Conservation (phyloP, 2,329 filamentous ascomycete species). For the Colletotrichum cereale region DNA sequence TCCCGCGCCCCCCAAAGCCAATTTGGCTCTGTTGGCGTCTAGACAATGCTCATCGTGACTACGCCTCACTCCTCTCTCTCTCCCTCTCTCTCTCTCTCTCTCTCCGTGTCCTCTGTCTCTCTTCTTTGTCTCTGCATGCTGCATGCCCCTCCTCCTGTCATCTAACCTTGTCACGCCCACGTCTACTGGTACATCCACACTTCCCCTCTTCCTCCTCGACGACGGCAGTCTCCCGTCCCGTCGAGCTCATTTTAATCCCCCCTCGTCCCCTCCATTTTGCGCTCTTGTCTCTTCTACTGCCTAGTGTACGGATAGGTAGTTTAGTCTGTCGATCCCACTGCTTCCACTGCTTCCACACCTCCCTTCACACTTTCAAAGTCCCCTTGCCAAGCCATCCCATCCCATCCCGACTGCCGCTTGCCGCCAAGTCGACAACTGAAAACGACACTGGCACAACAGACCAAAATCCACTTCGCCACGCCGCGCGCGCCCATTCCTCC, state of each 20-base stretch:
- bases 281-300: not conserved
- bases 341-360: slow-evolving; percentile 19
- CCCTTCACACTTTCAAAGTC: not conserved
- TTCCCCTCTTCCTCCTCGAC: not conserved
- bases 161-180: slow-evolving; percentile 10
- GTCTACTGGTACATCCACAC: too few relatives aligned
- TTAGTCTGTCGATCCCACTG: slow-evolving; percentile 30
- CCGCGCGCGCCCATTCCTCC: not conserved
- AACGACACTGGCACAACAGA: not conserved
- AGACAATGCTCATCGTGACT: slow-evolving; percentile 31
- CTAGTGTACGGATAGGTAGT: not conserved
- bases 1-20: slow-evolving; percentile 4
- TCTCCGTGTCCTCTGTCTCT: not conserved
- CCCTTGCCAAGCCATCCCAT: slow-evolving; percentile 25
- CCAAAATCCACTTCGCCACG: slow-evolving; percentile 7
- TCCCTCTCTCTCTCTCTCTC: not conserved
- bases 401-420: slow-evolving; percentile 18
- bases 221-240: not conserved
- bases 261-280: slow-evolving; percentile 15
- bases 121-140: not conserved
- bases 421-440: slow-evolving; percentile 6
- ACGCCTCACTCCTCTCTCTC: slow-evolving; percentile 23
- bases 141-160: slow-evolving; percentile 5
- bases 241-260: slow-evolving; percentile 9
- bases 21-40: slow-evolving; percentile 7